These are phyloP conservation scores for Forsythia suspensa DNA, from an alignment of 257 asterid genomes.

Conservation along the genomic window DNA sequence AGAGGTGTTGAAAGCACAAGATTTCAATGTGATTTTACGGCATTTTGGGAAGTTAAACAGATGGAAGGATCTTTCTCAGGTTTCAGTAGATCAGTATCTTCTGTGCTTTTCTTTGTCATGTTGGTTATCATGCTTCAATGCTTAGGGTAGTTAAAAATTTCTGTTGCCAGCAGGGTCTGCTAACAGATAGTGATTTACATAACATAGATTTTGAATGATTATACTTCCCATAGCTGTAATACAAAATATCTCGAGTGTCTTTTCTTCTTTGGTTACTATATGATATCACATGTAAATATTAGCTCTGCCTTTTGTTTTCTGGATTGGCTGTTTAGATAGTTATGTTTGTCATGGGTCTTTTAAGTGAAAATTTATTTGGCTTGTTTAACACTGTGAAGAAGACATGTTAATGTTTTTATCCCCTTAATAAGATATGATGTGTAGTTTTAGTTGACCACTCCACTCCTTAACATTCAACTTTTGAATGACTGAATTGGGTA, in stretches of 20 bases:
- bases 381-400: not conserved
- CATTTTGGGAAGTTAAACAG: slow-evolving; percentile 68
- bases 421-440: not conserved
- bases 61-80: slow-evolving; percentile 80
- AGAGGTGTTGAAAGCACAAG: too few relatives aligned
- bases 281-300: not conserved
- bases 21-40: slow-evolving; percentile 61
- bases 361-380: not conserved
- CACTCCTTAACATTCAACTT: slow-evolving; percentile 3
- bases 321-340: not conserved
- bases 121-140: slow-evolving; percentile 16
- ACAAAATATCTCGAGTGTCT: not conserved
- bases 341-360: not conserved
- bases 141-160: slow-evolving; percentile 13
- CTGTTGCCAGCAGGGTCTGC: not conserved
- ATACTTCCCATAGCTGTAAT: not conserved
- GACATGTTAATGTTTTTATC: not conserved
- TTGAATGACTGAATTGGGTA: slow-evolving; percentile 5
- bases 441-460: not conserved
- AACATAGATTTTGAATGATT: slow-evolving; percentile 3
- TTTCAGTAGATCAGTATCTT: slow-evolving; percentile 30
- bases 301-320: not conserved
- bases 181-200: slow-evolving; percentile 1
- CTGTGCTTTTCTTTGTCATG: slow-evolving; percentile 6
- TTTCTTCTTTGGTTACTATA: slow-evolving; percentile 13